Conservation (phyloP, 1,284 basidiomycete genomes). For the Ganoderma sp. region DNA sequence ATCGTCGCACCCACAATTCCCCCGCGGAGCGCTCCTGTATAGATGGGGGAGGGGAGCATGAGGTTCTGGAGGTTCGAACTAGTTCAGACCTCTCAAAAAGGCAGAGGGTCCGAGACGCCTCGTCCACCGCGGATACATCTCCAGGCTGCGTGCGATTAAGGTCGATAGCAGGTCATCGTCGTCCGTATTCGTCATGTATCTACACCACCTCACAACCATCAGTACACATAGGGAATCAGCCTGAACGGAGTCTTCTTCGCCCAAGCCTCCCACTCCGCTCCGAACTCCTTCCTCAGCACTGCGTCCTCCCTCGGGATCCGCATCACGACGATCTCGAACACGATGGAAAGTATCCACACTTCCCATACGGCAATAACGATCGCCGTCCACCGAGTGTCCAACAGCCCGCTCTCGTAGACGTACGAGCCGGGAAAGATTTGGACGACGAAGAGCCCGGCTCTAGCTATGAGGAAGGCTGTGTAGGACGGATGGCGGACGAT, state of each 20-base stretch:
- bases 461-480: neutral
- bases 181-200: neutral
- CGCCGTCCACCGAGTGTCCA: slow-evolving; percentile 3
- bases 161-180: too few species aligned
- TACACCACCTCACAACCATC: neutral
- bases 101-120: too few species aligned
- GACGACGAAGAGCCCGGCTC: neutral
- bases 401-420: slow-evolving; percentile 15
- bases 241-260: neutral
- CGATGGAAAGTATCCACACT: neutral
- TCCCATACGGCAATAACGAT: slow-evolving; percentile 1
- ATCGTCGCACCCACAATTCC: neutral
- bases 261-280: slow-evolving; percentile 13
- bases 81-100: too few species aligned
- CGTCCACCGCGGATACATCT: too few species aligned
- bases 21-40: neutral
- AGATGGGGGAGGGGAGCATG: too few species aligned
- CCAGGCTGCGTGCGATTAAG: too few species aligned
- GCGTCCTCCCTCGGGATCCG: slow-evolving; percentile 15
- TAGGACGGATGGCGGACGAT: neutral
- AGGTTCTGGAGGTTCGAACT: neutral
- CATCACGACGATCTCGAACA: neutral
- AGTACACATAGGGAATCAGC: neutral
- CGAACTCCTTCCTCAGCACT: slow-evolving; percentile 16
- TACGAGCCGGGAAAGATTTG: slow-evolving; percentile 18